These are phyloP conservation scores for Cladosporium austrohemisphaericum DNA, from an alignment of 2,329 filamentous ascomycete species.

Conservation along the genomic window DNA sequence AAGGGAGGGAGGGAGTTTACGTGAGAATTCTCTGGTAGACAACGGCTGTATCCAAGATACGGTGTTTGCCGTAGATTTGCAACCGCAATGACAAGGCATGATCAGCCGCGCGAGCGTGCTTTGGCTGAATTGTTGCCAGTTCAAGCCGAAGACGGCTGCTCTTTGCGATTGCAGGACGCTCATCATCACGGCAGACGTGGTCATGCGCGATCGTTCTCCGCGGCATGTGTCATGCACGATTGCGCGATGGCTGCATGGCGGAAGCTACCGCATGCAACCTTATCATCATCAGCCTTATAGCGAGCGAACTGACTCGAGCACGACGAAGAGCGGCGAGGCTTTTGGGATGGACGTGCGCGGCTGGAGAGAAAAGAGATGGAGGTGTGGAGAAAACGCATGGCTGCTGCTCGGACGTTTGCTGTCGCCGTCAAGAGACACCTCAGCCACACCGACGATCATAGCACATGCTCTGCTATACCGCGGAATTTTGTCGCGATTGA, in stretches of 20 bases:
- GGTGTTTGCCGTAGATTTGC: no score
- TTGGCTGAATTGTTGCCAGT: no score
- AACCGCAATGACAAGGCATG: no score
- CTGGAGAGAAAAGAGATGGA: not conserved
- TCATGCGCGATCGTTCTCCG: constrained; percentile 2
- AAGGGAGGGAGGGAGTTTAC: no score
- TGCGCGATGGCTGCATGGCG: not conserved
- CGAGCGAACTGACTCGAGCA: constrained; percentile 1
- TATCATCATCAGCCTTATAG: constrained; percentile 3
- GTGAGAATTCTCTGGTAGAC: no score
- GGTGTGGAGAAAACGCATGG: constrained; percentile 3
- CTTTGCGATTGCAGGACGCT: no score
- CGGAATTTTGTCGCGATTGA: constrained; percentile 1
- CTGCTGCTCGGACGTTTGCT: constrained; percentile 1
- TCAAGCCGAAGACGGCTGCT: no score
- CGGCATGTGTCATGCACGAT: not conserved
- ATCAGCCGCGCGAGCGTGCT: no score
- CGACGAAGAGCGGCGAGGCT: not conserved
- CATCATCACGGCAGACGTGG: constrained; percentile 7
- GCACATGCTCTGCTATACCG: not conserved
- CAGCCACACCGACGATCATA: constrained; percentile 1
- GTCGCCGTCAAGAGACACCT: not conserved
- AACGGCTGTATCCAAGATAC: no score
- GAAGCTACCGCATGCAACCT: not conserved
- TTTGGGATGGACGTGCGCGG: not conserved